phyloP scores from a whole-genome alignment of 2,329 filamentous ascomycete genomes.

The Achaetomium macrosporum region DNA sequence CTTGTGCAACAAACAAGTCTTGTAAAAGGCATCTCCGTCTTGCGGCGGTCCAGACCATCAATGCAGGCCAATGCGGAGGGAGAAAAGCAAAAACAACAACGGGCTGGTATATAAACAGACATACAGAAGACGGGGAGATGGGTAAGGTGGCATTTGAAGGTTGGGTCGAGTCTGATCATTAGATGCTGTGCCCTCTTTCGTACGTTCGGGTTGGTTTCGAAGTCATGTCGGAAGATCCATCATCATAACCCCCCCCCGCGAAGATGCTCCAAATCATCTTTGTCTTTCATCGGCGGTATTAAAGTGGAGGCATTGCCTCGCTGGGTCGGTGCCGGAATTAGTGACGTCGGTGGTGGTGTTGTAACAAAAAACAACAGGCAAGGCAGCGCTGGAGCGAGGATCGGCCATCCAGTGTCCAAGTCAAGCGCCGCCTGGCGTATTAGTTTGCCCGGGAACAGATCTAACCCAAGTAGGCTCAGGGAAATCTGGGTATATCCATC shows the following conservation, averaged over 20 bases:
- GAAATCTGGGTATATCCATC: slow-evolving; percentile 8
- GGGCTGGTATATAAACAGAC: neutral
- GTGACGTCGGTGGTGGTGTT: neutral
- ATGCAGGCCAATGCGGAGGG: slow-evolving; percentile 1
- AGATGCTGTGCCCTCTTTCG: neutral
- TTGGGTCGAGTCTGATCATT: neutral
- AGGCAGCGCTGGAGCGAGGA: neutral
- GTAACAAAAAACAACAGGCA: neutral
- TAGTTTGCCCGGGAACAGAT: neutral
- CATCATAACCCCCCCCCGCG: too few relatives aligned
- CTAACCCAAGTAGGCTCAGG: neutral
- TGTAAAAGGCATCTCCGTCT: too few relatives aligned
- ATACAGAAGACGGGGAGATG: neutral
- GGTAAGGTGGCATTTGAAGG: neutral
- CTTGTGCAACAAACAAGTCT: too few relatives aligned
- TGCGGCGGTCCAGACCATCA: neutral
- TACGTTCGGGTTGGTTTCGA: too few relatives aligned
- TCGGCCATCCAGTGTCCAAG: neutral
- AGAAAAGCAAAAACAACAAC: slow-evolving; percentile 10
- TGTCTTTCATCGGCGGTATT: slow-evolving; percentile 8
- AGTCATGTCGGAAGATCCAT: too few relatives aligned
- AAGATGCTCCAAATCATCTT: neutral
- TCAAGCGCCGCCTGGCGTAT: neutral
- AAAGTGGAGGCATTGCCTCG: slow-evolving; percentile 12
- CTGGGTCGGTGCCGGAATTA: slow-evolving; percentile 10